A percentile compares a stretch with the other conserved stretches of the same genome.
Evolutionary conservation across 2,329 filamentous ascomycete species (phyloP).

Genomic region (Sarocladium brachiariae): DNA sequence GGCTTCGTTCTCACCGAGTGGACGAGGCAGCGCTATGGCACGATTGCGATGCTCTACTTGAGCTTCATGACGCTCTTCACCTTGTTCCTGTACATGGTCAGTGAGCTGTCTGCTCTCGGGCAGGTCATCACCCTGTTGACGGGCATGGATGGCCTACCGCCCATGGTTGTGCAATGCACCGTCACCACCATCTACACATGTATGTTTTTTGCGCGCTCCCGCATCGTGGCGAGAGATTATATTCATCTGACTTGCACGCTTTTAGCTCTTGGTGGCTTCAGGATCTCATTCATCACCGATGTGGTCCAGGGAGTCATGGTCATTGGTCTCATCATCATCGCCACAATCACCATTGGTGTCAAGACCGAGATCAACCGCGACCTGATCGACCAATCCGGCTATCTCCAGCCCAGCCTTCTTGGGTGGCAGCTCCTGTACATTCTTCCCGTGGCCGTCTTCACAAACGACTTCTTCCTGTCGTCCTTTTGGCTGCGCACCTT

Average conservation of each 20-base stretch:
- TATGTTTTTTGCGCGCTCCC: no score
- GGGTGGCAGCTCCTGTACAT: slow-evolving; percentile 87
- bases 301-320: slow-evolving; percentile 78
- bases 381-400: slow-evolving; percentile 60
- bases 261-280: slow-evolving; percentile 72
- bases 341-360: slow-evolving; percentile 69
- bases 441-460: slow-evolving; percentile 70
- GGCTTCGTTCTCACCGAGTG: slow-evolving; percentile 82
- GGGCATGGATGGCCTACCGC: slow-evolving; percentile 65
- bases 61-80: slow-evolving; percentile 74
- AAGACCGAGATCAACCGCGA: slow-evolving; percentile 65
- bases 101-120: slow-evolving; percentile 73
- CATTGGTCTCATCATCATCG: slow-evolving; percentile 65
- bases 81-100: slow-evolving; percentile 81
- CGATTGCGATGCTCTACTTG: slow-evolving; percentile 62
- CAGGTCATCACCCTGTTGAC: slow-evolving; percentile 72
- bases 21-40: slow-evolving; percentile 72
- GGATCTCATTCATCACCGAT: slow-evolving; percentile 78
- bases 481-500: slow-evolving; percentile 82
- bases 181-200: slow-evolving; percentile 81
- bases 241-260: no score
- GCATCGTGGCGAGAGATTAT: no score
- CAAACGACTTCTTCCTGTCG: slow-evolving; percentile 82
- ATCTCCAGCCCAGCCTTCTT: slow-evolving; percentile 61
- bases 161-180: slow-evolving; percentile 69